Evolutionary conservation across 176 grass and related monocot genomes (phyloP).

Genomic region (Musa troglodytarum): DNA sequence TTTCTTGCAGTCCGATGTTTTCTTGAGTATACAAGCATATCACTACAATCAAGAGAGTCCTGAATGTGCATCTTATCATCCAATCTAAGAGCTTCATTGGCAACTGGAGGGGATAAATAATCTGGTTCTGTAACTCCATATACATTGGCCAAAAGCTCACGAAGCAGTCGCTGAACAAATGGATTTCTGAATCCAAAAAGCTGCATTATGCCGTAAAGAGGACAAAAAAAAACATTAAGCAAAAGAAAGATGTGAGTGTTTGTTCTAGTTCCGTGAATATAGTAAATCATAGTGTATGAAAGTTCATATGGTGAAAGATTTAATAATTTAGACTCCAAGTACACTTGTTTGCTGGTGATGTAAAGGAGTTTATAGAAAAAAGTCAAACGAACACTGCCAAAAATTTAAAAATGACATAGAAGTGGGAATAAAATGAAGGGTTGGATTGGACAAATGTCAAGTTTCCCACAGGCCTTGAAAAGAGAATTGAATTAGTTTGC

Average conservation of each 20-base stretch:
- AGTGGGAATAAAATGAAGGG: no score
- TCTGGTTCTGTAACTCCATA: constrained; percentile 34
- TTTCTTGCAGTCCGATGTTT: constrained; percentile 32
- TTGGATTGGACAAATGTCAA: no score
- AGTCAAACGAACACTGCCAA: background rate
- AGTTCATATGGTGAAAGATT: background rate
- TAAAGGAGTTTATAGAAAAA: background rate
- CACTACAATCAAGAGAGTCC: constrained; percentile 29
- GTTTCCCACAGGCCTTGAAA: no score
- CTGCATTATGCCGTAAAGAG: constrained; percentile 36
- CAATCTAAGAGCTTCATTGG: constrained; percentile 24
- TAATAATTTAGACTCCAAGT: background rate
- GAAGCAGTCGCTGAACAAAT: constrained; percentile 74
- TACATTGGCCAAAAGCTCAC: constrained; percentile 55
- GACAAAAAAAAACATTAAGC: background rate
- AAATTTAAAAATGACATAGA: background rate
- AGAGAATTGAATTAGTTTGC: no score
- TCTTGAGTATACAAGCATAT: constrained; percentile 25
- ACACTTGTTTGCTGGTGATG: background rate
- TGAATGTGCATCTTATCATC: constrained; percentile 25
- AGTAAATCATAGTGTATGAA: background rate
- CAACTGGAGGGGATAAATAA: constrained; percentile 16
- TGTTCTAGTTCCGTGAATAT: background rate
- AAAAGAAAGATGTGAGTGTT: background rate
- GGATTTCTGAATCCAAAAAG: constrained; percentile 89